Evolutionary conservation across 2,329 filamentous ascomycete species (phyloP).

Genomic region (Arthrobotrys megalospora): DNA sequence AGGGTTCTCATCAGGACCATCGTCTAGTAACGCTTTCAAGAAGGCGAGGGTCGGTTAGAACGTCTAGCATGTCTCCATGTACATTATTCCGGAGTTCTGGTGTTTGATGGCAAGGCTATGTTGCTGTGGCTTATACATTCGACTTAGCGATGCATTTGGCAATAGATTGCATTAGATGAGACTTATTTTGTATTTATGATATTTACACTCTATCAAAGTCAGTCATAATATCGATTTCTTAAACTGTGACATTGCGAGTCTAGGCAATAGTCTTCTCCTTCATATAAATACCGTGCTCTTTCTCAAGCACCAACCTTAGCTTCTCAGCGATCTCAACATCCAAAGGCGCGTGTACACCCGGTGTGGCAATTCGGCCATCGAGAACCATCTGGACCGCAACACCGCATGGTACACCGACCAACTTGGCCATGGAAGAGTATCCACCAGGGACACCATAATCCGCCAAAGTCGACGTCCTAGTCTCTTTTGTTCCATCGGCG

Average conservation of each 20-base stretch:
- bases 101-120: conserved; percentile 9
- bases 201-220: conserved; percentile 27
- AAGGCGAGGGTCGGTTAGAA: conserved; percentile 51
- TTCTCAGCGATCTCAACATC: conserved; percentile 79
- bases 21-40: conserved; percentile 61
- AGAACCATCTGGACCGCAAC: conserved; percentile 85
- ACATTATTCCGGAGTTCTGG: conserved; percentile 6
- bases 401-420: conserved; percentile 82
- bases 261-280: conserved; percentile 76
- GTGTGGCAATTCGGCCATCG: conserved; percentile 79
- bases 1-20: conserved; percentile 68
- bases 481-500: conserved; percentile 82
- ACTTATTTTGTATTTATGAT: conserved; percentile 27
- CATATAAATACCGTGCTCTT: conserved; percentile 81
- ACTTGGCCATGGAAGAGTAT: conserved; percentile 86
- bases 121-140: background rate
- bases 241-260: conserved; percentile 42
- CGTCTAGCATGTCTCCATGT: background rate
- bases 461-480: conserved; percentile 82
- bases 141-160: conserved; percentile 9
- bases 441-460: conserved; percentile 86
- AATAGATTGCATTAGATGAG: conserved; percentile 2
- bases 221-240: background rate
- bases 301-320: conserved; percentile 82
- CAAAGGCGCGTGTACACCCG: conserved; percentile 84